These are phyloP conservation scores for Huntiella decipiens DNA, from an alignment of 2,329 filamentous ascomycete species.

Conservation along the genomic window DNA sequence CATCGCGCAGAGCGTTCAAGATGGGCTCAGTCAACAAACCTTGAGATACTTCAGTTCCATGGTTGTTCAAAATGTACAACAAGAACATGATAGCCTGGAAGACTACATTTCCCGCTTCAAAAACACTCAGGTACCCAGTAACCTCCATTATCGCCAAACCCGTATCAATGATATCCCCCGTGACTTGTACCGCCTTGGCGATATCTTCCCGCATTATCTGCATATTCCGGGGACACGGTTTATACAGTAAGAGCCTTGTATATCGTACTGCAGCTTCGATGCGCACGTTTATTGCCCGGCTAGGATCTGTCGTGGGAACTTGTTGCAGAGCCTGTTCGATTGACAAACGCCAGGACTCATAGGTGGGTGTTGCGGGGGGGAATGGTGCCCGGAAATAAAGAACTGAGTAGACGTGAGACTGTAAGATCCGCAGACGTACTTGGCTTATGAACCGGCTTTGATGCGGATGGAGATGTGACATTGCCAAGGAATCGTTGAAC, in stretches of 20 bases:
- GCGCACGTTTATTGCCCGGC: not conserved
- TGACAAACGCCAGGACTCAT: conserved; percentile 1
- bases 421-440: conserved; percentile 3
- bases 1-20: not conserved
- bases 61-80: conserved; percentile 6
- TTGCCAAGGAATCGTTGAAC: not conserved
- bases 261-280: not conserved
- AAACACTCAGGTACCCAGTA: conserved; percentile 2
- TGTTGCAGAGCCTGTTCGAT: not conserved
- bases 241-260: conserved; percentile 2
- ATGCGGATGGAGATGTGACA: not conserved
- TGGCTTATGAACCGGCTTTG: conserved; percentile 4
- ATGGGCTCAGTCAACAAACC: not conserved
- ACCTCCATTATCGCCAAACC: not conserved
- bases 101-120: conserved; percentile 5
- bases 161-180: not conserved
- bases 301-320: not conserved
- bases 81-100: conserved; percentile 7
- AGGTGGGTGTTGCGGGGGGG: not conserved
- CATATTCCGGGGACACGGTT: conserved; percentile 8
- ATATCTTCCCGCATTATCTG: not conserved
- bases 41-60: not conserved
- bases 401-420: conserved; percentile 6
- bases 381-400: conserved; percentile 2
- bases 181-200: not conserved